Evolutionary conservation across 2,329 filamentous ascomycete genomes (phyloP).

Genomic region (Albophoma yamanashiensis): DNA sequence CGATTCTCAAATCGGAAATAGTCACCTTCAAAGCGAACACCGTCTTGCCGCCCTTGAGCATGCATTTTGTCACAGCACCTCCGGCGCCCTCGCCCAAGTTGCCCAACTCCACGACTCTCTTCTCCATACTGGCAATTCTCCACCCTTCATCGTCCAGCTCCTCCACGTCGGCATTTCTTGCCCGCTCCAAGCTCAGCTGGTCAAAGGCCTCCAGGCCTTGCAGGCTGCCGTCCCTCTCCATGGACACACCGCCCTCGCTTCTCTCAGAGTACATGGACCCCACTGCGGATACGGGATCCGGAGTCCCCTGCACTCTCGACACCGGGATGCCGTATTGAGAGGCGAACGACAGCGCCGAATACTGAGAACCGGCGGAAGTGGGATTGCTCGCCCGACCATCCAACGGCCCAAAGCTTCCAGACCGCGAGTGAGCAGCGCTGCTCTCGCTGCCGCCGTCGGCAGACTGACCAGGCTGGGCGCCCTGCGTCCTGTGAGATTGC

Average conservation of each 20-base stretch:
- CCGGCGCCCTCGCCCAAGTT: conserved; percentile 90
- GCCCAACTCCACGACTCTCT: conserved; percentile 78
- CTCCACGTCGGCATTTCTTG: conserved; percentile 78
- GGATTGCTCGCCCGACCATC: conserved; percentile 72
- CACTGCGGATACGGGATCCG: conserved; percentile 81
- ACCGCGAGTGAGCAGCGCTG: conserved; percentile 68
- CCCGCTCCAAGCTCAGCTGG: conserved; percentile 71
- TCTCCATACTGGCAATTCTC: conserved; percentile 84
- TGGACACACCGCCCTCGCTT: conserved; percentile 61
- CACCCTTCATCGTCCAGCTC: conserved; percentile 92
- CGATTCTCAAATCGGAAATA: background rate
- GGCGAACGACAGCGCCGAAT: conserved; percentile 73
- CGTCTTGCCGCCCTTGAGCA: conserved; percentile 82
- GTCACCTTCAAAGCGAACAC: conserved; percentile 89
- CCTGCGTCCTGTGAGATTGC: conserved; percentile 41
- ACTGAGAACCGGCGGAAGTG: conserved; percentile 78
- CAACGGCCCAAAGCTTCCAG: conserved; percentile 69
- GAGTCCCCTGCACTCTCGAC: conserved; percentile 54
- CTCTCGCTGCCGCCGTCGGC: conserved; percentile 71
- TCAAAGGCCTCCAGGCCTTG: conserved; percentile 71
- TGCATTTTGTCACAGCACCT: conserved; percentile 86
- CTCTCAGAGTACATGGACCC: conserved; percentile 75
- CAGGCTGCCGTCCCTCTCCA: conserved; percentile 76
- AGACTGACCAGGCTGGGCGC: conserved; percentile 48
- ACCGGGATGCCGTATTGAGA: conserved; percentile 59